Base-by-base conservation (phyloP, 768 basidiomycete genomes). In the Dentipellis sp. region DNA sequence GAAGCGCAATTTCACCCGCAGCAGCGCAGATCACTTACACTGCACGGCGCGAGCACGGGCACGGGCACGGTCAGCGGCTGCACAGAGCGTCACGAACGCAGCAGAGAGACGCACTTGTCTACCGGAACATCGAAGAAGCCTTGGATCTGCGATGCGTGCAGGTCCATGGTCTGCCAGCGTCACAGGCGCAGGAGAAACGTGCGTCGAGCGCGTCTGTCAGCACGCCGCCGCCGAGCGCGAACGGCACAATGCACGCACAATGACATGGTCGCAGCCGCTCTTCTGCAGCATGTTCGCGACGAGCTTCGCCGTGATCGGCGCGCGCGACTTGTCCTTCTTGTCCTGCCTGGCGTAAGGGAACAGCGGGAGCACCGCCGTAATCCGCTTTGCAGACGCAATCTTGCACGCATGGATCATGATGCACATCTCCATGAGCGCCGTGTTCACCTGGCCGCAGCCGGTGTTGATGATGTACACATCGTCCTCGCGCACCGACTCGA, bases 391-490 rank as follows among this genome's bases (percentile, higher is more conserved):
- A 62, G 92, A 95, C n/a, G 97, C 95, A 65, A 97, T 98, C 75
- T 94, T 95, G 83, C 95, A 97, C 10, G 97, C 94, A 68, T 97
- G 94, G 66, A 97, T 93, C 92, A 99, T 95, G 66, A 98, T 98
- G 69, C 94, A 92, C 48, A 94, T 81, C 70, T 98, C 97, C 93
- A 99, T 98, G 60, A 99, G 82, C 40, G 94, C 79, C 23, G 91
- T 94, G 67, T 97, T 97, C 64, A 97, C 82, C 55, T 84, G 75
- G 21, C 87, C 84, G 64, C 86, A 86, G 12, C 91, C 88, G 39
- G 92, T 91, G 72, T 94, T 97, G 75, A 99, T 86, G 70, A 99
- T 97, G 74, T 98, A 99, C 51, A 98, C 95, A 69, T 98, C 97
- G 70, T 93, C 91, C 73, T 98, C 94, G 59, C 97, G 90, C 37